phyloP scores from a whole-genome alignment of 345 rosid species.

The Syzygium aromaticum region DNA sequence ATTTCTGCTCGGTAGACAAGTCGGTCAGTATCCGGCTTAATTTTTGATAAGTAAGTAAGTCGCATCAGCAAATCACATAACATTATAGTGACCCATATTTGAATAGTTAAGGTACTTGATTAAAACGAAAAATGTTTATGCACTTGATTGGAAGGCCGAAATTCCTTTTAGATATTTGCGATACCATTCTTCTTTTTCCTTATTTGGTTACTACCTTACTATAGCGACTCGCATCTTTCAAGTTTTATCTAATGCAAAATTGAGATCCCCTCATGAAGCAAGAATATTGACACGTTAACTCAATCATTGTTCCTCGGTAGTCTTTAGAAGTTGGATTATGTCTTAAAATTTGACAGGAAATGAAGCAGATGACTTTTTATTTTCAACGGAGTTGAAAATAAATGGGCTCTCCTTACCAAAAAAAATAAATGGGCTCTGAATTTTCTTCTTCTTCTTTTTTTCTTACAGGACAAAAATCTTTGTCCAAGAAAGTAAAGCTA shows the following conservation, averaged over 20 bases:
- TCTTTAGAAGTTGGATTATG: background rate
- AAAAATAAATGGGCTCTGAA: background rate
- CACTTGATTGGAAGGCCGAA: background rate
- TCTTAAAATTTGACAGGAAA: background rate
- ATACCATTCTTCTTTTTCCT: background rate
- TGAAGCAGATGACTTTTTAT: background rate
- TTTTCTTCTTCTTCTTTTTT: background rate
- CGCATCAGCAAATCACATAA: rapidly evolving
- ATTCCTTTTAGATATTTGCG: background rate
- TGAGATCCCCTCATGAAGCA: too few relatives aligned
- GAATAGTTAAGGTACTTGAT: background rate
- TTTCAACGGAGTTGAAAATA: background rate
- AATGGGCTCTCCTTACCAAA: background rate
- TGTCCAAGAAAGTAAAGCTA: background rate
- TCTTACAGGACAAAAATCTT: background rate
- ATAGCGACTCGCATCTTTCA: background rate
- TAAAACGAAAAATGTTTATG: background rate
- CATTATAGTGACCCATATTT: background rate
- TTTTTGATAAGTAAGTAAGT: background rate
- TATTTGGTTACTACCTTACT: background rate
- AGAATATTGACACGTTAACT: background rate
- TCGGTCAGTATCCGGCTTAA: background rate
- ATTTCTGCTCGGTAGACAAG: background rate
- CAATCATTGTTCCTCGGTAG: background rate
- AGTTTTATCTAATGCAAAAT: too few relatives aligned